A percentile compares a stretch with the other conserved stretches of the same genome.
These are phyloP conservation scores for Candida krabiensis DNA, from an alignment of 805 yeast genomes.

Conservation along the genomic window DNA sequence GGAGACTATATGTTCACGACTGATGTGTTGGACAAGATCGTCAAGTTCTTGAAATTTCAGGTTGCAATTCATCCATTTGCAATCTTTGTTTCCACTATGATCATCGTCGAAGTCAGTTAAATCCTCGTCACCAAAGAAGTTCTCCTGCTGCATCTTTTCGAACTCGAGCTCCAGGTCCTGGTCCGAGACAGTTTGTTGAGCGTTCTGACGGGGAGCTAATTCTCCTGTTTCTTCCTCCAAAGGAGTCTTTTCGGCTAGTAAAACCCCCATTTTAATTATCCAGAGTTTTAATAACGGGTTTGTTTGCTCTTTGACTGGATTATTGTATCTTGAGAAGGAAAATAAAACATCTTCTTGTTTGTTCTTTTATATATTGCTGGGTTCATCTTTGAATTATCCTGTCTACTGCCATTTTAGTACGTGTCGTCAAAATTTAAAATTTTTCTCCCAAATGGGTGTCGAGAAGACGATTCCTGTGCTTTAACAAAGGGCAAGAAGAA, in stretches of 20 bases:
- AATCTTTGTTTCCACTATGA: conserved; percentile 16
- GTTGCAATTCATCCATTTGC: conserved; percentile 41
- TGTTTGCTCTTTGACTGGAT: too few relatives aligned
- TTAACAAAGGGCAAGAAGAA: too few relatives aligned
- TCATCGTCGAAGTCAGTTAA: conserved; percentile 18
- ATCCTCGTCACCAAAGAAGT: conserved; percentile 10
- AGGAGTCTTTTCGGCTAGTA: not conserved
- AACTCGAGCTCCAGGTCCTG: conserved; percentile 24
- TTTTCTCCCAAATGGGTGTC: conserved; percentile 3
- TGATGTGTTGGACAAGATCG: conserved; percentile 41
- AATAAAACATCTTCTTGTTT: too few relatives aligned
- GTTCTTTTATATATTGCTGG: too few relatives aligned
- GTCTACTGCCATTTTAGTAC: not conserved
- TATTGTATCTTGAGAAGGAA: too few relatives aligned
- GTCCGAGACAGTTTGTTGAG: conserved; percentile 12
- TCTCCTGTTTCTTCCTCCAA: conserved; percentile 2
- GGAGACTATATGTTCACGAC: conserved; percentile 36
- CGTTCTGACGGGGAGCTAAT: not conserved
- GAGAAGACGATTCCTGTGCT: too few relatives aligned
- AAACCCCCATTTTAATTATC: too few relatives aligned
- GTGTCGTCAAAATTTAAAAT: conserved; percentile 2
- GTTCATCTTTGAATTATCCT: not conserved
- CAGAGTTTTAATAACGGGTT: too few relatives aligned
- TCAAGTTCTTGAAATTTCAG: conserved; percentile 32
- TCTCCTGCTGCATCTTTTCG: conserved; percentile 19